phyloP scores from a whole-genome alignment of 1,139 yeast species.

The Diutina neorugosa region DNA sequence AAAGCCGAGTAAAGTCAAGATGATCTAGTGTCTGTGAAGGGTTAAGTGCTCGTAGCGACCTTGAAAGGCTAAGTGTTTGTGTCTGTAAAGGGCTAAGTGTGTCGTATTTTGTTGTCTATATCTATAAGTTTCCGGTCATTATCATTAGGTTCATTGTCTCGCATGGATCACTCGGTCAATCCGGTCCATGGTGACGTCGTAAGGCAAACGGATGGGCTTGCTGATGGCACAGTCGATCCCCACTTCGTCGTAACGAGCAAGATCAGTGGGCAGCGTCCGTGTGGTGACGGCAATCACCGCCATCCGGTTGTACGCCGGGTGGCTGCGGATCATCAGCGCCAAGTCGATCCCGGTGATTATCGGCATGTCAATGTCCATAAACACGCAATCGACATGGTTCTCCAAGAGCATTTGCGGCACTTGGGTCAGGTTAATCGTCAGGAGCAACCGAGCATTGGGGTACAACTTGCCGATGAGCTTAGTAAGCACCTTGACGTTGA shows the following conservation, averaged over 20 bases:
- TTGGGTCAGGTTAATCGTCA: conserved; percentile 20
- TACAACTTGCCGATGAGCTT: conserved; percentile 22
- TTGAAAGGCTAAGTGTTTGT: too few relatives aligned
- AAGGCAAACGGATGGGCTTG: conserved; percentile 24
- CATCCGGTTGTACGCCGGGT: conserved; percentile 8
- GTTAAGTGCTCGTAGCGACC: too few relatives aligned
- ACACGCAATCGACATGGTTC: conserved; percentile 21
- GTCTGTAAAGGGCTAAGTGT: too few relatives aligned
- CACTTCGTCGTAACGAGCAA: conserved; percentile 17
- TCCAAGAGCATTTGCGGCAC: conserved; percentile 12
- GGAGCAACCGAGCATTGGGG: conserved; percentile 20
- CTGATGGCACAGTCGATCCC: conserved; percentile 33
- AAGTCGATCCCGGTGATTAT: conserved; percentile 29
- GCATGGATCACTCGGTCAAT: conserved; percentile 11
- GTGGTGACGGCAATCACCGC: conserved; percentile 36
- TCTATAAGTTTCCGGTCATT: background rate
- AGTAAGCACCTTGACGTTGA: conserved; percentile 27
- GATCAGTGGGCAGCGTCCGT: conserved; percentile 16
- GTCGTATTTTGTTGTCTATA: background rate
- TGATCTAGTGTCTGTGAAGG: too few relatives aligned
- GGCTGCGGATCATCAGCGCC: conserved; percentile 18
- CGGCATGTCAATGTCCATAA: conserved; percentile 39
- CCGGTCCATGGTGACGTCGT: conserved; percentile 11
- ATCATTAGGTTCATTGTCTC: background rate
- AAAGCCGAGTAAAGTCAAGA: too few relatives aligned